Evolutionary conservation across 2,329 filamentous ascomycete species (phyloP), one percentile per base, ranked within the genome.

Genomic region (Diaporthe sp.): DNA sequence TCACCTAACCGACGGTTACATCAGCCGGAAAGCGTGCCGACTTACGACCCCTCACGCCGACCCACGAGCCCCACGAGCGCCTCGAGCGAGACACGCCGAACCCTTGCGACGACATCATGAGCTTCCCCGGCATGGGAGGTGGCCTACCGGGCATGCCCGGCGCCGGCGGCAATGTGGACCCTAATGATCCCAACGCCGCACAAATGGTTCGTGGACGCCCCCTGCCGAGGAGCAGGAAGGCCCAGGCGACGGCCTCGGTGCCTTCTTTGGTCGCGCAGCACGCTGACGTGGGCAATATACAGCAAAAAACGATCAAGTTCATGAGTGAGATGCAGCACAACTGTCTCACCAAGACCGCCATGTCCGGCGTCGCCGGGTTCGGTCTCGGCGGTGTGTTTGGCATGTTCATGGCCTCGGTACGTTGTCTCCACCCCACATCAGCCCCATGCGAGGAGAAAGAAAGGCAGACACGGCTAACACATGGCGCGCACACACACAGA

Each of bases 371-470:
- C 32, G 97, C 97, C 91, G 97, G 97, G 22, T 98, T 98, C 80
- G 97, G 93, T 50, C 92, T 99, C 78, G 97, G 97, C 76, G 97
- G 95, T 80, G 88, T 97, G 56, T 99, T 99, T 79, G 97, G 97
- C 78, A 90, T 98, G 80, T 99, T 99, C 88, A 99, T 98, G 96
- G 95, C 96, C 75, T 97, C 94, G 81, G 95, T 97, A 92, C 77
- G 93, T 71, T 56, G 27, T 32, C 44, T 47, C 27, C 51, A 35
- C 39, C 42, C 25, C 50, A 35, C 53, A 72, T 47, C 50, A 66
- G 65, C 56, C 71, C 71, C 15, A 22, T 7, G 10, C 22, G 4
- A n/a, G 25, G 8, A 17, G 6, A 22, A 9, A 51, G 2, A 50
- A 22, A 12, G 19, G 9, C 8, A 50, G 13, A 42, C 19, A 44